Evolutionary conservation across 1,139 yeast genomes (phyloP).

Genomic region (Geotrichum australiense): DNA sequence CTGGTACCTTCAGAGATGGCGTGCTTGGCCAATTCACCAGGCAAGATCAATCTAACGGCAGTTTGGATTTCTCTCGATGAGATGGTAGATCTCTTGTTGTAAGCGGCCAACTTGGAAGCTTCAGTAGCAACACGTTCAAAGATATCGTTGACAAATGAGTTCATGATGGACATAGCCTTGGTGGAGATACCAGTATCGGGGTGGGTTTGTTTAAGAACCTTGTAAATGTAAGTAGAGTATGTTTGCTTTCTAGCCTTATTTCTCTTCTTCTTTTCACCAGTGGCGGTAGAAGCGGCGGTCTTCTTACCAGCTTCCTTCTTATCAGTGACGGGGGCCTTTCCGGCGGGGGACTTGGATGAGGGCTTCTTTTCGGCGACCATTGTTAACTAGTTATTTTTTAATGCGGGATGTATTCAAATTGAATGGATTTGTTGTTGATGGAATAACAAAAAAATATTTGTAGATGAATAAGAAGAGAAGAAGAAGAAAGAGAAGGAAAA

Average conservation of each 20-base stretch:
- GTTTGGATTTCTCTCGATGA: conserved; percentile 99
- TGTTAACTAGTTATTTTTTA: conserved; percentile 28
- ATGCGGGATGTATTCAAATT: conserved; percentile 16
- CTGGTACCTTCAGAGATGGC: conserved; percentile 99
- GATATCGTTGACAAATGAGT: conserved; percentile 91
- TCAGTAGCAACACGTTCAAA: conserved; percentile 67
- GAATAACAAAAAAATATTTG: conserved; percentile 4
- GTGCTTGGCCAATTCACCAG: conserved; percentile 99
- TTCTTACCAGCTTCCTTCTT: conserved; percentile 95
- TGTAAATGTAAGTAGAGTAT: conserved; percentile 96
- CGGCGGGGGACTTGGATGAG: conserved; percentile 63
- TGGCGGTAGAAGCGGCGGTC: conserved; percentile 57
- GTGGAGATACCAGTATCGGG: conserved; percentile 99
- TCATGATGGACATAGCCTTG: conserved; percentile 98
- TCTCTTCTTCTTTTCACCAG: conserved; percentile 87
- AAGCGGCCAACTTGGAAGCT: conserved; percentile 98
- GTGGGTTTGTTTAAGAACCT: conserved; percentile 96
- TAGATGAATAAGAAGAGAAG: not conserved
- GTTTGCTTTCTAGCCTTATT: conserved; percentile 97
- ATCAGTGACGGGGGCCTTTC: conserved; percentile 89
- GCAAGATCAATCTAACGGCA: conserved; percentile 97
- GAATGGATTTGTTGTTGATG: not conserved
- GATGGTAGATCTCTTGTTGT: conserved; percentile 98
- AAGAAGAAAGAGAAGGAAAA: conserved; percentile 2
- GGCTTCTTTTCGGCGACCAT: conserved; percentile 97